A percentile compares a stretch with the other conserved stretches of the same genome.
Evolutionary conservation across 129 eudicot species (phyloP).

Genomic region (Lonicera japonica): DNA sequence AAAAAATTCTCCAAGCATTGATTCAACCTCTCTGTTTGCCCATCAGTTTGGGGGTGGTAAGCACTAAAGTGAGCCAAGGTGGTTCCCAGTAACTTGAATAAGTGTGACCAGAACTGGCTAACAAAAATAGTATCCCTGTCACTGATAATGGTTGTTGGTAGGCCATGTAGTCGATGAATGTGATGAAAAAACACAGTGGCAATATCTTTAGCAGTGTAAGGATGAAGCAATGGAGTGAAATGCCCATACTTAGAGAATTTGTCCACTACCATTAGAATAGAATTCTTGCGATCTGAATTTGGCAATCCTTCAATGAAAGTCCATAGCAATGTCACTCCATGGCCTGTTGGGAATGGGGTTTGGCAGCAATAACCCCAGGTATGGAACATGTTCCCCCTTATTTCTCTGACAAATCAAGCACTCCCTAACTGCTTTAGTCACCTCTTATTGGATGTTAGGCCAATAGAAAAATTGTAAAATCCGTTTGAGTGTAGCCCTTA

Average conservation of each 20-base stretch:
- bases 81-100: no score
- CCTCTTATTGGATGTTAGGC: neutral
- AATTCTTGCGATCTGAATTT: neutral
- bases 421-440: neutral
- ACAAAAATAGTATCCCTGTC: no score
- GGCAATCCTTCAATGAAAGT: constrained; percentile 8
- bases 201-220: neutral
- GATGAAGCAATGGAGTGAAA: constrained; percentile 1
- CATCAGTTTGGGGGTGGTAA: no score
- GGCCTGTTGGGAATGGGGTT: neutral
- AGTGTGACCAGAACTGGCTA: no score
- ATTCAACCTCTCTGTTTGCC: no score
- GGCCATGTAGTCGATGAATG: constrained; percentile 7
- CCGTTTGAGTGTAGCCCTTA: constrained; percentile 2
- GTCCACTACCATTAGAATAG: constrained; percentile 9
- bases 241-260: neutral
- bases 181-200: neutral
- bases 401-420: neutral
- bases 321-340: constrained; percentile 1
- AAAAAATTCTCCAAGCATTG: no score
- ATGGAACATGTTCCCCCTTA: neutral
- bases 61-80: no score
- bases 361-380: neutral
- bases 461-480: neutral
- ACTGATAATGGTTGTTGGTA: no score